phyloP scores from a whole-genome alignment of 192 early-diverging fungal genomes.

The Geranomyces michiganensis region DNA sequence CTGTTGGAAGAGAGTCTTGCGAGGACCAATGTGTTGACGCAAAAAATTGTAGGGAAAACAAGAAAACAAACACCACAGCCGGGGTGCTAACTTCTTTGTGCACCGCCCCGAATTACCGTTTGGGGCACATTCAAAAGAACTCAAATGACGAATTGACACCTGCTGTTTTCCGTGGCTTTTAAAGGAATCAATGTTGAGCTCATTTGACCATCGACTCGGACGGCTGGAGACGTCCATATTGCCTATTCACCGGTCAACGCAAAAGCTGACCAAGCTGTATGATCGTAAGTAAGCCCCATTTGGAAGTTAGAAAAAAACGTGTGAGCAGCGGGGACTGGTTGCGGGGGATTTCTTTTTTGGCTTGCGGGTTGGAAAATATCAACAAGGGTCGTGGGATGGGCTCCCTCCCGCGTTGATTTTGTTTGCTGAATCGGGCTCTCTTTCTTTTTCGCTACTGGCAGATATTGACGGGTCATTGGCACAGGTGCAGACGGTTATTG shows the following conservation, averaged over 20 bases:
- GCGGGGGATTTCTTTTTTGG: too few relatives aligned
- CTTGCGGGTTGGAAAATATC: too few relatives aligned
- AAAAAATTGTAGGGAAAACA: constrained; percentile 65
- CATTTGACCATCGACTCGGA: constrained; percentile 74
- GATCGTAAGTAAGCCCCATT: constrained; percentile 60
- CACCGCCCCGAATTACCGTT: too few relatives aligned
- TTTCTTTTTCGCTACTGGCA: constrained; percentile 29
- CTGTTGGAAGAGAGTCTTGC: constrained; percentile 55
- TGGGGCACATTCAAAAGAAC: too few relatives aligned
- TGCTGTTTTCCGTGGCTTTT: not conserved
- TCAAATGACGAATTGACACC: too few relatives aligned
- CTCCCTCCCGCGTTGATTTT: too few relatives aligned
- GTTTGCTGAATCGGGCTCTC: too few relatives aligned
- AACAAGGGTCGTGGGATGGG: too few relatives aligned
- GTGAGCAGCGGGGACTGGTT: too few relatives aligned
- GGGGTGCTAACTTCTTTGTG: too few relatives aligned
- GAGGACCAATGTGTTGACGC: constrained; percentile 51
- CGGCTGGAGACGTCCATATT: constrained; percentile 75
- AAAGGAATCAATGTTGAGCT: constrained; percentile 69
- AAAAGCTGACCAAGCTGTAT: constrained; percentile 69
- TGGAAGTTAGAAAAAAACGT: too few relatives aligned
- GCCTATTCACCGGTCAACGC: constrained; percentile 78
- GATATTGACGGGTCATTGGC: constrained; percentile 71
- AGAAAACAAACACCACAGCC: too few relatives aligned
- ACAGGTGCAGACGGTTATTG: constrained; percentile 61